Conservation (phyloP, 1,139 yeast genomes). For the Ogataea hybrid region DNA sequence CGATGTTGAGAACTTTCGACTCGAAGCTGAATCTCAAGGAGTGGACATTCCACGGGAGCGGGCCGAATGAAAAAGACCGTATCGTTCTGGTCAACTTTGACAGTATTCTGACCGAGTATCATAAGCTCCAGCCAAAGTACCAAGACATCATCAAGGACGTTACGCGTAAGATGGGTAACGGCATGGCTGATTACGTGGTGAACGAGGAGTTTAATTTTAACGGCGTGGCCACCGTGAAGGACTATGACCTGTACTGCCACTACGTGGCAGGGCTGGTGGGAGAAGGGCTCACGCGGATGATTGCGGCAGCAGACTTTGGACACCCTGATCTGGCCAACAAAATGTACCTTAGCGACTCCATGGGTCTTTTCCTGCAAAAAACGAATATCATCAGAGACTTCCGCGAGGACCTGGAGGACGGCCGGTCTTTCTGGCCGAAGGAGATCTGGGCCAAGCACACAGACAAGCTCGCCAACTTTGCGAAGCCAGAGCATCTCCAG, state of each 20-base stretch:
- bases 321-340: slow-evolving; percentile 50
- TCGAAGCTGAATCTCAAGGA: slow-evolving; percentile 57
- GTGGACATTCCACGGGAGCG: slow-evolving; percentile 80
- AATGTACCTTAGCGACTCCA: slow-evolving; percentile 66
- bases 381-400: slow-evolving; percentile 95
- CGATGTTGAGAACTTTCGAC: slow-evolving; percentile 68
- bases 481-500: slow-evolving; percentile 42
- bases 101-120: slow-evolving; percentile 64
- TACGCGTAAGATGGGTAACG: slow-evolving; percentile 87
- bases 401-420: slow-evolving; percentile 88
- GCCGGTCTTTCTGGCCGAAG: slow-evolving; percentile 94
- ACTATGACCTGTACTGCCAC: slow-evolving; percentile 89
- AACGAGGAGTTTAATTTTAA: slow-evolving; percentile 74
- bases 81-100: slow-evolving; percentile 77
- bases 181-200: slow-evolving; percentile 93
- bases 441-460: slow-evolving; percentile 90
- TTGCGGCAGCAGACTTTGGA: slow-evolving; percentile 66
- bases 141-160: slow-evolving; percentile 77
- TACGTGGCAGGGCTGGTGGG: slow-evolving; percentile 98
- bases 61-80: slow-evolving; percentile 78
- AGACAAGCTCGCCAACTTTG: slow-evolving; percentile 58
- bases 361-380: slow-evolving; percentile 95
- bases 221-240: slow-evolving; percentile 76
- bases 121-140: slow-evolving; percentile 68
- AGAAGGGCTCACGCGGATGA: slow-evolving; percentile 84